Percentiles rank a stretch among this genome's conserved stretches.
Evolutionary conservation across 2,329 filamentous ascomycete genomes (phyloP).

Genomic region (Colletotrichum viniferum): DNA sequence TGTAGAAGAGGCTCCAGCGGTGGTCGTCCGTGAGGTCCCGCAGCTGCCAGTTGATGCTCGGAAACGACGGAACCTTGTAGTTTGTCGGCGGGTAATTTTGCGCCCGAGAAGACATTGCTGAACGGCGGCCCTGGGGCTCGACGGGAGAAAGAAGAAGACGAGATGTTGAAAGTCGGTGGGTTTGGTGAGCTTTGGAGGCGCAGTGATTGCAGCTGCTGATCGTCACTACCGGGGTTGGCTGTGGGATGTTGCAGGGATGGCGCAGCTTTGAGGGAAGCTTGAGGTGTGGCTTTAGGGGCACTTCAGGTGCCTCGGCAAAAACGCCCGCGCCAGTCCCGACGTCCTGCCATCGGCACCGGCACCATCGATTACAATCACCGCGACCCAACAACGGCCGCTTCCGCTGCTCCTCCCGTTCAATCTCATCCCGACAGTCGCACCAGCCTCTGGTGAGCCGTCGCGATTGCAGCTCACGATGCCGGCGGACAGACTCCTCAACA

Average conservation of each 20-base stretch:
- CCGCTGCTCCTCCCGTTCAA: background rate
- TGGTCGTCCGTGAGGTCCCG: constrained; percentile 45
- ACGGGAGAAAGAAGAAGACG: background rate
- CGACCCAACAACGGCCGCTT: background rate
- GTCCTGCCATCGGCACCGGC: constrained; percentile 5
- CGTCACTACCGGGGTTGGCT: constrained; percentile 2
- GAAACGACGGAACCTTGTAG: constrained; percentile 76
- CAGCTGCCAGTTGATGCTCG: constrained; percentile 80
- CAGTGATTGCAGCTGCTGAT: background rate
- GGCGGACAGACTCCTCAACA: constrained; percentile 69
- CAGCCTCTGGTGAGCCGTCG: background rate
- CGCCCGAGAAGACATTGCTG: constrained; percentile 9
- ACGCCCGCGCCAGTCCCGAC: constrained; percentile 3
- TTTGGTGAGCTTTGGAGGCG: background rate
- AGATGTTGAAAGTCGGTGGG: constrained; percentile 3
- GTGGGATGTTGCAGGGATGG: constrained; percentile 14
- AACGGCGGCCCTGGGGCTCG: background rate
- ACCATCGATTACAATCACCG: background rate
- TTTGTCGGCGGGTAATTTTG: constrained; percentile 40
- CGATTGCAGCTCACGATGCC: constrained; percentile 54
- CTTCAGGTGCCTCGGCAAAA: constrained; percentile 32
- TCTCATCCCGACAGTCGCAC: background rate
- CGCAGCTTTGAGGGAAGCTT: background rate
- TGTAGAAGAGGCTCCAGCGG: constrained; percentile 69
- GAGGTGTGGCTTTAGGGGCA: constrained; percentile 17